Conservation (phyloP, 148 eudicot species). For the Chenopodium quinoa region DNA sequence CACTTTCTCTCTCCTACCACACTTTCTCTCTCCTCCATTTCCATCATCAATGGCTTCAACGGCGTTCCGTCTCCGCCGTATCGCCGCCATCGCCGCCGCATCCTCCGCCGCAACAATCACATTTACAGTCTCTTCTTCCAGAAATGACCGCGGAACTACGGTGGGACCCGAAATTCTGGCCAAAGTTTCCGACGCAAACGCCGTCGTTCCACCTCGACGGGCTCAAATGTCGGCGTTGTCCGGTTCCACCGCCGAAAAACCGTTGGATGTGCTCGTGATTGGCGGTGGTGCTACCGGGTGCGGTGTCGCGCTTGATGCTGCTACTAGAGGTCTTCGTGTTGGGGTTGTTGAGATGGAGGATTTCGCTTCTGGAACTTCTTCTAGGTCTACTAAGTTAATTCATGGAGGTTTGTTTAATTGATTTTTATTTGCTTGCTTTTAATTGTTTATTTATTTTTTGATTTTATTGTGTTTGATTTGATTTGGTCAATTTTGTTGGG, state of each 20-base stretch:
- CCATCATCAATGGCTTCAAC: slow-evolving; percentile 14
- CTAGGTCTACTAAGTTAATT: slow-evolving; percentile 84
- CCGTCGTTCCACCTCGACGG: slow-evolving; percentile 55
- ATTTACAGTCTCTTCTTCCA: slow-evolving; percentile 9
- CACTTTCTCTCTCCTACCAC: neutral
- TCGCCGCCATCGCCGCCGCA: slow-evolving; percentile 25
- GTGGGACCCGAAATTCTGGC: slow-evolving; percentile 33
- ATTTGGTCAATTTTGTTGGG: neutral
- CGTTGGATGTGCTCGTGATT: slow-evolving; percentile 72
- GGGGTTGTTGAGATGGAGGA: slow-evolving; percentile 94
- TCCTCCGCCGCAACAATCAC: slow-evolving; percentile 15
- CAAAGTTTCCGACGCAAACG: slow-evolving; percentile 52
- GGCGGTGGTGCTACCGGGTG: slow-evolving; percentile 96
- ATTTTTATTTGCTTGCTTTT: neutral
- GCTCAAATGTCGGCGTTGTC: slow-evolving; percentile 49
- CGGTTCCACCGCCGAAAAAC: slow-evolving; percentile 49
- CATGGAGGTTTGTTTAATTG: slow-evolving; percentile 67
- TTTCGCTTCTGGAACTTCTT: slow-evolving; percentile 90
- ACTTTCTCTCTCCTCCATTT: slow-evolving; percentile 2
- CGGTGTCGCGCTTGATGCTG: slow-evolving; percentile 87
- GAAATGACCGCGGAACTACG: slow-evolving; percentile 11
- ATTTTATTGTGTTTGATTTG: neutral
- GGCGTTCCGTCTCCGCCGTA: slow-evolving; percentile 25
- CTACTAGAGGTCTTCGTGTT: slow-evolving; percentile 79
- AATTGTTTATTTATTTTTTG: neutral